Evolutionary conservation across 768 basidiomycete genomes (phyloP), one percentile per base, ranked within the genome.

Genomic region (Russula ochroleuca): DNA sequence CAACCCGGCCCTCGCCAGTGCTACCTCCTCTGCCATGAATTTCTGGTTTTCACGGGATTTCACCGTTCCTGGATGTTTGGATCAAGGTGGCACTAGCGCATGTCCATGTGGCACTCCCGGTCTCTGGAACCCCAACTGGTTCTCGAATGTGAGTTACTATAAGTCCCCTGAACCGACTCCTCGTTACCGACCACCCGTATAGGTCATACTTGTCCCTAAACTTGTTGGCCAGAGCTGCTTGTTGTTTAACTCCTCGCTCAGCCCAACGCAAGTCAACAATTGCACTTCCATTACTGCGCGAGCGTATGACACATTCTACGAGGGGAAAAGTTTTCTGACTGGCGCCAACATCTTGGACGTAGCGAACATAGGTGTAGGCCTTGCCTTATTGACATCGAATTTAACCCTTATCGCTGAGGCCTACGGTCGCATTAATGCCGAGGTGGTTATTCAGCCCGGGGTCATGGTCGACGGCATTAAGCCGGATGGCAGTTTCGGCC

Each of bases 321-420:
- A 63, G 41, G 56, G 56, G 5, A 68, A 68, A 40, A 79, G 81
- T 17, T 78, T 75, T 45, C 70, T 86, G 25, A 83, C 83, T 35
- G 87, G 87, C 14, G 86, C 87, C 6, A 88, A 89, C 68, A 77
- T 80, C 0, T 73, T 88, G 54, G 86, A 89, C 70, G 79, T 88
- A 41, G 84, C 85, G 21, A 82, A 28, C 71, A 74, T 56, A 70
- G 74, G 53, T 74, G 73, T 64, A 43, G 59, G 23, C 60, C 43
- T 68, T 28, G 53, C 68, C 45, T 51, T 68, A 33, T 57, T 61
- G 2, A 64, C 64, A 37, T 60, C 61, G 64, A 82, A 84, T 67
- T 66, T 67, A 14, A 76, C 78, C 5, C 71, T 84, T 23, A 71
- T 86, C 48, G 71, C 72, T 0, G 80, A 83, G 65, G 81, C 84